Base-by-base conservation (phyloP, 148 eudicot species). In the Heliosperma pusillum region DNA sequence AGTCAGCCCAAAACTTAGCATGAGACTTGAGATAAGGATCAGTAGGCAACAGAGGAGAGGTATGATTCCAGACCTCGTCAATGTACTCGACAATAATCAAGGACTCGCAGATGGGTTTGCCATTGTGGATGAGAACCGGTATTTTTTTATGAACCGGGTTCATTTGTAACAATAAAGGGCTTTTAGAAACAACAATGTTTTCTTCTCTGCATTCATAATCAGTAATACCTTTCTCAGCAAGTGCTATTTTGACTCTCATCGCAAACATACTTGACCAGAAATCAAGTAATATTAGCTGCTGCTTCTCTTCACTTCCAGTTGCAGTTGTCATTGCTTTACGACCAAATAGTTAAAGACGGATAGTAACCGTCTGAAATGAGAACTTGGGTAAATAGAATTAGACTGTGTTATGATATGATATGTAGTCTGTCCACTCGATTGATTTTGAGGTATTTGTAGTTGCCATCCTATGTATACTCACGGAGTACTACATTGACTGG, bases 91-190 rank as follows among this genome's bases (percentile, higher is more conserved):
- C 50, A 0, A 50, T 58, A 2, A 66, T 30, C 19, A n/a, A 16
- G 0, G 81, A 74, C 24, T 73, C 77, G 10, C 77, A 68, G 2
- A 73, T 22, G 17, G 78, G 57, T 52, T 52, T 58, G 0, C 70
- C 74, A 17, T 78, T 67, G 57, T 73, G 77, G 7, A 78, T 78
- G 10, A 73, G 17, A 13, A 73, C 81, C 17, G 73, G 82, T 2
- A 76, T n/a, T 60, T 67, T 72, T 24, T 79, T 73, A 63, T 83
- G 77, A 76, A 77, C 69, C 21, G 87, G 87, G 59, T n/a, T n/a
- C n/a, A n/a, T 85, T 85, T 78, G 71, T 74, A 76, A 10, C 16
- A 78, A 66, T 9, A 78, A 30, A 0, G 77, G 25, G 33, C 72
- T 78, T n/a, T n/a, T n/a, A n/a, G n/a, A n/a, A n/a, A n/a, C n/a